A percentile compares a stretch with the other conserved stretches of the same genome.
Conservation (phyloP, 2,329 filamentous ascomycete genomes). For the Pseudopithomyces maydicus region DNA sequence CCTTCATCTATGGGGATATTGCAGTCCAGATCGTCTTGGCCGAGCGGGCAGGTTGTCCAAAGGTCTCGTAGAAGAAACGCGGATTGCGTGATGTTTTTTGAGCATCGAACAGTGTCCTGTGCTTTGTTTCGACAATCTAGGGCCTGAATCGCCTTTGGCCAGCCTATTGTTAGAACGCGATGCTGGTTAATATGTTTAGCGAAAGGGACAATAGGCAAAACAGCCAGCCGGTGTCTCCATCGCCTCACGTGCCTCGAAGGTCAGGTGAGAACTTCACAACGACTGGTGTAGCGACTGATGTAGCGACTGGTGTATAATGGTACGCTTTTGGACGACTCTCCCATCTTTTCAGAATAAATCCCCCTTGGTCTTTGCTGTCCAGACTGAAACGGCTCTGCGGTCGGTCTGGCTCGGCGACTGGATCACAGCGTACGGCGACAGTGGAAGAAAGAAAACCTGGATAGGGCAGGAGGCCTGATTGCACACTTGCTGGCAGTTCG, state of each 20-base stretch:
- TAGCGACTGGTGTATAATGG: not conserved
- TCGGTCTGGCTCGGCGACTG: no score
- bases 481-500: no score
- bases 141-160: not conserved
- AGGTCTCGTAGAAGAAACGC: conserved; percentile 6
- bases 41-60: not conserved
- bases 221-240: conserved; percentile 1
- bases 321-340: no score
- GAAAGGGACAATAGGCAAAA: conserved; percentile 17
- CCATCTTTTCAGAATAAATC: no score
- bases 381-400: no score
- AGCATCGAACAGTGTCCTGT: not conserved
- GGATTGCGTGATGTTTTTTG: not conserved
- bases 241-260: not conserved
- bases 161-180: conserved; percentile 24
- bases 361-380: no score
- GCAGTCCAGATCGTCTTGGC: not conserved
- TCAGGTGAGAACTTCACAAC: no score
- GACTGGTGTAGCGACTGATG: no score
- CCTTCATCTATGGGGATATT: conserved; percentile 34
- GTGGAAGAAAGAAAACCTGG: no score
- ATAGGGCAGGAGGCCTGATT: no score
- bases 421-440: no score
- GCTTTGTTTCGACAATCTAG: not conserved
- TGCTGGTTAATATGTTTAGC: conserved; percentile 26